These are phyloP conservation scores for Pseudofabraea citricarpa DNA, from an alignment of 2,329 filamentous ascomycete genomes.

Conservation along the genomic window DNA sequence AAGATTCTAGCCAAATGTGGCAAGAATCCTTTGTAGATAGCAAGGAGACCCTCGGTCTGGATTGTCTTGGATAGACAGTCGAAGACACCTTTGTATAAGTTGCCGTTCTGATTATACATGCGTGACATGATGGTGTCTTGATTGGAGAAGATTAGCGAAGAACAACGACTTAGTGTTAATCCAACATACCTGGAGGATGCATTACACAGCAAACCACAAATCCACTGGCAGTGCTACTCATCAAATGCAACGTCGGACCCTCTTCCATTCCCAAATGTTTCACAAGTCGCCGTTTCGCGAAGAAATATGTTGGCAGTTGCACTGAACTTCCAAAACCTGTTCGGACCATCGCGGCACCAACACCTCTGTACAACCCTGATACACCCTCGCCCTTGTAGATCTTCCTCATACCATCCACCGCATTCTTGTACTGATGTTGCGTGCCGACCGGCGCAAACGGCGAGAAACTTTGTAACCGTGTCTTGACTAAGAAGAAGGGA, in stretches of 20 bases:
- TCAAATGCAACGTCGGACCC: constrained; percentile 80
- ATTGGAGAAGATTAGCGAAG: constrained; percentile 9
- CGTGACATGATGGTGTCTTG: constrained; percentile 95
- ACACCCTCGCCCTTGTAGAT: constrained; percentile 78
- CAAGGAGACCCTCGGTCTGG: constrained; percentile 82
- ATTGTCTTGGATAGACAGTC: constrained; percentile 91
- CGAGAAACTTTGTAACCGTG: constrained; percentile 87
- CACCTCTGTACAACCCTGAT: constrained; percentile 80
- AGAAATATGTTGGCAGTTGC: constrained; percentile 96
- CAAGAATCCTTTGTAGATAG: constrained; percentile 97
- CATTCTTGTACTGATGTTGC: constrained; percentile 89
- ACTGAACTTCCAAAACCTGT: constrained; percentile 95
- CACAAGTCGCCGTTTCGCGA: constrained; percentile 82
- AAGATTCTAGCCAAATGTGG: constrained; percentile 91
- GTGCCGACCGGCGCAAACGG: constrained; percentile 91
- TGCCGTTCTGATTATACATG: constrained; percentile 97
- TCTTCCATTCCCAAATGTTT: constrained; percentile 86
- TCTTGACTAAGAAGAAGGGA: constrained; percentile 98
- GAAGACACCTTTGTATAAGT: constrained; percentile 89
- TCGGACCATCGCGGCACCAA: constrained; percentile 89
- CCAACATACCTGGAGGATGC: constrained; percentile 78
- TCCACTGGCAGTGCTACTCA: constrained; percentile 83
- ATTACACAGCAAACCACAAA: constrained; percentile 97
- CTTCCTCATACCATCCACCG: constrained; percentile 73
- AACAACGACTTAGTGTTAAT: neutral